Conservation (phyloP, 108 stramenopile genomes). For the Fragilariopsis cylindrus region DNA sequence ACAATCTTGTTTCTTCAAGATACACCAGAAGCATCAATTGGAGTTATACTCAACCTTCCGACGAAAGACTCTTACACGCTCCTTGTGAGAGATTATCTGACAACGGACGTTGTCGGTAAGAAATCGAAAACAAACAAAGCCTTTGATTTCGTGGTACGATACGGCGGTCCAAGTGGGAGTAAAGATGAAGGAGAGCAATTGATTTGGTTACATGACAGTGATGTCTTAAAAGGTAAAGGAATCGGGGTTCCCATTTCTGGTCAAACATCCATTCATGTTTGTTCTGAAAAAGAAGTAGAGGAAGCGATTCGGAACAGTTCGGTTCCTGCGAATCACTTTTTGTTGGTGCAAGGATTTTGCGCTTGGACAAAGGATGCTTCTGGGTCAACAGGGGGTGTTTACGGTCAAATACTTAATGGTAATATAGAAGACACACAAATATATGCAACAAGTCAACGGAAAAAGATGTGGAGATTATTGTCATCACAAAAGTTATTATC, state of each 20-base stretch:
- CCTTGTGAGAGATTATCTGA: constrained; percentile 12
- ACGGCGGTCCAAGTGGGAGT: constrained; percentile 50
- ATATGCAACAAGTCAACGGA: constrained; percentile 12
- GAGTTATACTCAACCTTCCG: constrained; percentile 55
- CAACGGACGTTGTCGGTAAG: too few relatives aligned
- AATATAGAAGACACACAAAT: constrained; percentile 7
- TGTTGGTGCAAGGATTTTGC: constrained; percentile 57
- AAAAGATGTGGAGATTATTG: neutral
- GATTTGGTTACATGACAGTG: constrained; percentile 49
- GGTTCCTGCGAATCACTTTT: constrained; percentile 45
- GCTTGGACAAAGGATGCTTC: constrained; percentile 53
- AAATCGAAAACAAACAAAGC: neutral
- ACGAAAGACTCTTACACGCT: constrained; percentile 35
- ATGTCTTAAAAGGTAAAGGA: constrained; percentile 23
- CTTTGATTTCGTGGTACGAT: constrained; percentile 43
- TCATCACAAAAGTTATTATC: constrained; percentile 20
- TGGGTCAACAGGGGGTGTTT: constrained; percentile 3
- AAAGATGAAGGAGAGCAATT: constrained; percentile 28
- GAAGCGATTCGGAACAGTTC: constrained; percentile 35
- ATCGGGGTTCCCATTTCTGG: constrained; percentile 38
- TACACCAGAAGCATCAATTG: constrained; percentile 48
- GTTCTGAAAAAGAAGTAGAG: constrained; percentile 45
- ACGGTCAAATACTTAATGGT: constrained; percentile 11
- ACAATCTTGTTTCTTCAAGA: constrained; percentile 56
- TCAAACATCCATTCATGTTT: constrained; percentile 23